phyloP scores from a whole-genome alignment of 768 basidiomycete species.

The Agaricus blazei region DNA sequence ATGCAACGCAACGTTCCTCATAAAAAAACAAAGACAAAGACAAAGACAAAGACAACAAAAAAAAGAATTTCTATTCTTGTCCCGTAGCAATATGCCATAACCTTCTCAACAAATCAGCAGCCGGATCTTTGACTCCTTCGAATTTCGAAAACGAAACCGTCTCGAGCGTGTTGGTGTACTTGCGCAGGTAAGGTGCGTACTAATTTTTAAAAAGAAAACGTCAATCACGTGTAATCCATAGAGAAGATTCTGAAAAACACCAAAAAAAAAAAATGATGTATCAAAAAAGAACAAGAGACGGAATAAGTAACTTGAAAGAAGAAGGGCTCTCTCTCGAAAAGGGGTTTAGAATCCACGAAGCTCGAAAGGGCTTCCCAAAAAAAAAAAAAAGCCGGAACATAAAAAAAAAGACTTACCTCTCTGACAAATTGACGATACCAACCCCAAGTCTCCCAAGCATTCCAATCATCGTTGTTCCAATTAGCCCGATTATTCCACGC shows the following conservation, averaged over 20 bases:
- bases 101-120: conserved; percentile 53
- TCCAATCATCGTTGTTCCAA: conserved; percentile 77
- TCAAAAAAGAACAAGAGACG: neutral
- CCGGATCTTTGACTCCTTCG: conserved; percentile 51
- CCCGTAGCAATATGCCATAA: conserved; percentile 71
- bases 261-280: neutral
- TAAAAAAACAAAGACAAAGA: too few species aligned
- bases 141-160: conserved; percentile 66
- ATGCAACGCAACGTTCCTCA: too few species aligned
- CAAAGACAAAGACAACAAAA: too few species aligned
- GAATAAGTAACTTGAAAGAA: neutral
- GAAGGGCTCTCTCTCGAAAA: too few species aligned
- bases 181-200: conserved; percentile 79
- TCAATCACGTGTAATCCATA: neutral
- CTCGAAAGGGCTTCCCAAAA: neutral
- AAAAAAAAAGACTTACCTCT: conserved; percentile 42
- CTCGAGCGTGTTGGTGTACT: conserved; percentile 65
- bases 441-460: conserved; percentile 82
- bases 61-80: conserved; percentile 28
- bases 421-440: conserved; percentile 91
- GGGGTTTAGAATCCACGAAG: too few species aligned
- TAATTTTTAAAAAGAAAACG: conserved; percentile 20
- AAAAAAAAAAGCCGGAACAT: neutral
- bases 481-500: conserved; percentile 67
- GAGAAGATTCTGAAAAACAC: neutral